Conservation (phyloP, 2,329 filamentous ascomycete genomes). For the Blastomyces silverae region DNA sequence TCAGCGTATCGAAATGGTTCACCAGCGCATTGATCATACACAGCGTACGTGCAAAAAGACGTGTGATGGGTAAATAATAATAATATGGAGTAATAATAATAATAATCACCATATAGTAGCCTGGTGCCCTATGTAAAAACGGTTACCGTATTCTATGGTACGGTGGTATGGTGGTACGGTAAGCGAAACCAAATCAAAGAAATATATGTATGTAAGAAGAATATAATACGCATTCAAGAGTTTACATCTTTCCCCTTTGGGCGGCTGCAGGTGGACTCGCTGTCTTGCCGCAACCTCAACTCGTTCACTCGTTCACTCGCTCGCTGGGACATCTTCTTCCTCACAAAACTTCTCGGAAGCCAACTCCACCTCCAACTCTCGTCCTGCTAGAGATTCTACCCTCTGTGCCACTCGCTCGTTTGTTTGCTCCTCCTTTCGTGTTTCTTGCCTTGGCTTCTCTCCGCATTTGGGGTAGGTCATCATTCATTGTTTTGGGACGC, state of each 20-base stretch:
- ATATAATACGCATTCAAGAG: no score
- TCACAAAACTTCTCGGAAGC: background rate
- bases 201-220: no score
- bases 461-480: background rate
- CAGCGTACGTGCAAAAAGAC: no score
- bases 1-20: background rate
- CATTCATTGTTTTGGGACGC: background rate
- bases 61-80: background rate
- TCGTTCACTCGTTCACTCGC: background rate
- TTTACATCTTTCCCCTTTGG: constrained; percentile 1
- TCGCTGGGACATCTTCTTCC: background rate
- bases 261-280: background rate
- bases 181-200: no score
- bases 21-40: background rate
- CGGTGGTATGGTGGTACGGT: no score
- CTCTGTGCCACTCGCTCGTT: constrained; percentile 4
- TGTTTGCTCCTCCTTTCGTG: background rate
- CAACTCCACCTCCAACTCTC: background rate
- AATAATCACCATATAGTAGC: background rate
- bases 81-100: background rate
- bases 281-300: background rate
- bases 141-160: background rate
- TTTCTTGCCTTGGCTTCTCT: background rate
- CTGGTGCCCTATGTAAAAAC: background rate
- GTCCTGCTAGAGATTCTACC: background rate